phyloP scores from a whole-genome alignment of 257 asterid genomes.

The Haberlea rhodopensis region DNA sequence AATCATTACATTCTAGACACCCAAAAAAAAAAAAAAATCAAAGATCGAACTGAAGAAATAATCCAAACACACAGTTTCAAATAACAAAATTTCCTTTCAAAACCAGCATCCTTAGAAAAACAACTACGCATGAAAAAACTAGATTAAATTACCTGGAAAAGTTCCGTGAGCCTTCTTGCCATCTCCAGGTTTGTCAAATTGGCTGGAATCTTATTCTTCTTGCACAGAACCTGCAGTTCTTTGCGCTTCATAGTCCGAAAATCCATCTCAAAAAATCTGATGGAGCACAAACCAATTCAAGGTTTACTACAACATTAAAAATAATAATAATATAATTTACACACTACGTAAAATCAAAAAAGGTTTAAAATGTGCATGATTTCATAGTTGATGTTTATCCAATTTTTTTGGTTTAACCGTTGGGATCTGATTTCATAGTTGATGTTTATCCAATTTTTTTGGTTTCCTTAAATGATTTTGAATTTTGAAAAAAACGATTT shows the following conservation, averaged over 20 bases:
- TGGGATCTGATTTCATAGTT: too few relatives aligned
- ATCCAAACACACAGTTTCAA: neutral
- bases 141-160: slow-evolving; percentile 38
- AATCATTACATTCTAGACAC: neutral
- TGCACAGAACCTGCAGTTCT: slow-evolving; percentile 59
- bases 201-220: slow-evolving; percentile 59
- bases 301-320: too few relatives aligned
- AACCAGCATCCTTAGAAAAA: neutral
- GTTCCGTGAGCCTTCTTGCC: slow-evolving; percentile 47
- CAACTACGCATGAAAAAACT: neutral
- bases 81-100: neutral
- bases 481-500: too few relatives aligned
- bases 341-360: too few relatives aligned
- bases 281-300: too few relatives aligned
- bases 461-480: too few relatives aligned
- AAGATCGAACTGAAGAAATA: neutral
- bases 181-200: slow-evolving; percentile 56
- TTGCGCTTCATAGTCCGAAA: slow-evolving; percentile 55
- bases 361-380: too few relatives aligned
- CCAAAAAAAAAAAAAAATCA: neutral
- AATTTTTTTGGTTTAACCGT: too few relatives aligned
- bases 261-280: too few relatives aligned
- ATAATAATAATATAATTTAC: too few relatives aligned
- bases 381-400: too few relatives aligned
- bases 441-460: too few relatives aligned